A percentile compares a stretch with the other conserved stretches of the same genome.
Conservation (phyloP, 306 rosid species). For the Sphenostylis stenocarpa region DNA sequence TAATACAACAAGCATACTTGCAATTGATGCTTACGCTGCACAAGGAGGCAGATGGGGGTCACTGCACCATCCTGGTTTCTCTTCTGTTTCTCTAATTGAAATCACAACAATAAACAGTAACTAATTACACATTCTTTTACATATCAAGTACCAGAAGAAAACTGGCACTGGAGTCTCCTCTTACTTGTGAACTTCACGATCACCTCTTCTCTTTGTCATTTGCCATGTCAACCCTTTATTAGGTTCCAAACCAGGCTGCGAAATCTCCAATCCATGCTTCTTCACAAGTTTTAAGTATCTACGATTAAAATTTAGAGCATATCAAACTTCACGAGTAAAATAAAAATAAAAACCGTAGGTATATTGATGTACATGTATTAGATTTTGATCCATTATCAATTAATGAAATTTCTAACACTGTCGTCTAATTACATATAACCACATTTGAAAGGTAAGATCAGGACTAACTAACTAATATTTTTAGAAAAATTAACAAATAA, state of each 20-base stretch:
- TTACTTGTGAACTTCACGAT: slow-evolving; percentile 95
- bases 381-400: not conserved
- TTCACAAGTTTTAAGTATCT: slow-evolving; percentile 78
- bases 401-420: not conserved
- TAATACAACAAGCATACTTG: not conserved
- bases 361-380: not conserved
- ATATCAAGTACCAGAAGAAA: slow-evolving; percentile 17
- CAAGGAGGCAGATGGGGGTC: slow-evolving; percentile 97
- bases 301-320: slow-evolving; percentile 25
- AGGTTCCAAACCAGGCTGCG: slow-evolving; percentile 98
- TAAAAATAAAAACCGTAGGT: slow-evolving; percentile 13
- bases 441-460: not conserved
- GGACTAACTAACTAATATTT: not conserved
- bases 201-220: slow-evolving; percentile 96
- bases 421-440: slow-evolving; percentile 18
- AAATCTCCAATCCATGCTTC: slow-evolving; percentile 96
- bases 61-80: slow-evolving; percentile 95
- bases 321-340: slow-evolving; percentile 10
- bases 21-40: slow-evolving; percentile 73
- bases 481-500: not conserved
- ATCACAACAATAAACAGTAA: not conserved
- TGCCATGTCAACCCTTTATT: slow-evolving; percentile 89
- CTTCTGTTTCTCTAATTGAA: slow-evolving; percentile 66
- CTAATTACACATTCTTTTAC: slow-evolving; percentile 6
- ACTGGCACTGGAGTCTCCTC: slow-evolving; percentile 23